These are phyloP conservation scores for Microglena sp. DNA, from an alignment of 139 green algal genomes.

Conservation along the genomic window DNA sequence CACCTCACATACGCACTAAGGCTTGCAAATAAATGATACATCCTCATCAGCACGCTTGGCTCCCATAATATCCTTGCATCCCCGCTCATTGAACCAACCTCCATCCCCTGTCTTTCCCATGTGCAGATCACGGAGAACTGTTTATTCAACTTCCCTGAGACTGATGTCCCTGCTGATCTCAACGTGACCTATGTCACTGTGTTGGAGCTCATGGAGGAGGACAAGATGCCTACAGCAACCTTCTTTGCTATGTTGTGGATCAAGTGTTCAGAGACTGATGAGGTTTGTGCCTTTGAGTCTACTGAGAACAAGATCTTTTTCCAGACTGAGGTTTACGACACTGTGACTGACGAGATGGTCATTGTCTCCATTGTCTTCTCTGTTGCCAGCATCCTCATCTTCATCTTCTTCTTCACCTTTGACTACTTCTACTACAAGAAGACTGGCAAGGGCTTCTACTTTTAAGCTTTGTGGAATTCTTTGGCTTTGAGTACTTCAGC, in stretches of 20 bases:
- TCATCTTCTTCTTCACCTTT: conserved; percentile 11
- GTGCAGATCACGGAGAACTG: conserved; percentile 14
- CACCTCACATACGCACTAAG: too few relatives aligned
- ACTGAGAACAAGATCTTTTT: conserved; percentile 4
- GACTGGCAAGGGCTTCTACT: conserved; percentile 5
- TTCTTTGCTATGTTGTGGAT: conserved; percentile 27
- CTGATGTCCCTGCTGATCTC: not conserved
- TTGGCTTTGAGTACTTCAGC: too few relatives aligned
- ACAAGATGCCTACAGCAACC: conserved; percentile 18
- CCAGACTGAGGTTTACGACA: conserved; percentile 7
- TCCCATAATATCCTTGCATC: not conserved
- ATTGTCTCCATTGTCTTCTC: conserved; percentile 27
- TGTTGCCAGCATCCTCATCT: conserved; percentile 19
- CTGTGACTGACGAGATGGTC: conserved; percentile 20
- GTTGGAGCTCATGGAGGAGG: conserved; percentile 5
- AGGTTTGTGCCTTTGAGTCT: conserved; percentile 11
- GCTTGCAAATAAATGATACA: too few relatives aligned
- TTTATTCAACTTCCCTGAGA: not conserved
- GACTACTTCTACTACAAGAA: conserved; percentile 12
- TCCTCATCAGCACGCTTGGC: conserved; percentile 7
- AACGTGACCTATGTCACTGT: not conserved
- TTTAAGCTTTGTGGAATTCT: too few relatives aligned
- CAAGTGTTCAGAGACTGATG: conserved; percentile 10
- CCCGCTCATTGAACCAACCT: not conserved
- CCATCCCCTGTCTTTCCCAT: not conserved